Conservation (phyloP, 371 early-diverging fungal genomes). For the Choanephora cucurbitarum region DNA sequence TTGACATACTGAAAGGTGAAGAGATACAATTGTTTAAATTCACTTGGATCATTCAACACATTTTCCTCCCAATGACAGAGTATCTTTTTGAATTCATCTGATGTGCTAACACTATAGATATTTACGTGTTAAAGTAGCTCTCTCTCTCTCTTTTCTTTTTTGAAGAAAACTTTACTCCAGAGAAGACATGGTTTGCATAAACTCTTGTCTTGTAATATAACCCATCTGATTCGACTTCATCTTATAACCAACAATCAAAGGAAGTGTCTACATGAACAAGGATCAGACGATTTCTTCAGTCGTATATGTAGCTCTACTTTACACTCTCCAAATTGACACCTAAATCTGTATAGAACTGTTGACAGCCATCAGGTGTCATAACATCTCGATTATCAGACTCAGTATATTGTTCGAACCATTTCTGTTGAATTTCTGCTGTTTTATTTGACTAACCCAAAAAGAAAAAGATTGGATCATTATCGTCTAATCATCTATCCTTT, state of each 20-base stretch:
- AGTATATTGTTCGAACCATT: constrained; percentile 33
- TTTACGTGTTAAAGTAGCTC: not conserved
- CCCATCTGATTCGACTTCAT: constrained; percentile 41
- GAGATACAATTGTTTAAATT: constrained; percentile 35
- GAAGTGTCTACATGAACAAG: constrained; percentile 20
- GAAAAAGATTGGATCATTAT: not conserved
- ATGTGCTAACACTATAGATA: not conserved
- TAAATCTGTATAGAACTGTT: constrained; percentile 36
- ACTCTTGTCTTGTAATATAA: constrained; percentile 17
- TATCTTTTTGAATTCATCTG: constrained; percentile 4
- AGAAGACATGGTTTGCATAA: constrained; percentile 16
- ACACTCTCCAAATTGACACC: constrained; percentile 38
- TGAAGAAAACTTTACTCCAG: constrained; percentile 7
- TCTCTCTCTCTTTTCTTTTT: not conserved
- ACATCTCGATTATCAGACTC: constrained; percentile 25
- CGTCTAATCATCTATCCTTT: too few species aligned
- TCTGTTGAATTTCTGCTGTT: not conserved
- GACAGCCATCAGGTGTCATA: constrained; percentile 41
- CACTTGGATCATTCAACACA: constrained; percentile 7
- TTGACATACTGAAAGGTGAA: constrained; percentile 41
- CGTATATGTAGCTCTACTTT: constrained; percentile 1
- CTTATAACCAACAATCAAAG: constrained; percentile 43
- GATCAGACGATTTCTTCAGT: not conserved
- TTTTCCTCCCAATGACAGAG: constrained; percentile 9
- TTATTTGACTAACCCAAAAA: not conserved